Base-by-base conservation (phyloP, 225 moss, liverwort and hornwort species). In the Climacium dendroides region DNA sequence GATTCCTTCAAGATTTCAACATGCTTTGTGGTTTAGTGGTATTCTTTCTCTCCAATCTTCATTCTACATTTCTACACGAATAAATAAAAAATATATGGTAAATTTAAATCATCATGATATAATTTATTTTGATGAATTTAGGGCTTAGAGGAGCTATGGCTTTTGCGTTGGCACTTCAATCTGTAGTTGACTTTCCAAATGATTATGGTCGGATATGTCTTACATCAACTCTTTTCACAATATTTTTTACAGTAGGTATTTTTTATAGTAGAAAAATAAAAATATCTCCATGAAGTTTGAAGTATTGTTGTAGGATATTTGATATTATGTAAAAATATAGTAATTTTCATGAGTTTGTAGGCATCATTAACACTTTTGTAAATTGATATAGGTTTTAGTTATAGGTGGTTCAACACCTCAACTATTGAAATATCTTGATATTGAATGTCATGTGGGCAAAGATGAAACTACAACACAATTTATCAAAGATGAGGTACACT, bases 121-220 rank as follows among this genome's bases (percentile, higher is more conserved):
- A 14, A 24, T 47, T 58, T 59, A 35, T 35, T 82, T 86, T 88
- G 37, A 91, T 78, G 29, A 85, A 59, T 58, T 25, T 79, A 98
- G 98, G 98, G 15, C 86, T 98, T 29, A 87, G 98, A 80, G 98
- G 98, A 92, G 98, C 98, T 78, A 98, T 98, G 98, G 98, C 98
- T 23, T 98, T 98, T 92, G 98, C 97, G 67, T 88, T 98, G 80
- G 95, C 98, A 63, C 90, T 96, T 53, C 96, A 97, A 87, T 98
- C 97, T 9, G 91, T 98, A 45, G 79, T 66, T 15, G 96, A 98
- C 85, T 92, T 96, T 72, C 98, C 98, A 78, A 72, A 96, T 48
- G 90, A 95, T 80, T 95, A 96, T 86, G 98, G 98, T 63, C 98
- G 89, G 52, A 95, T 96, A 76, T 89, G 93, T 39, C 94, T 98